Evolutionary conservation across 805 yeast species (phyloP).

Genomic region (Candida golubevii): DNA sequence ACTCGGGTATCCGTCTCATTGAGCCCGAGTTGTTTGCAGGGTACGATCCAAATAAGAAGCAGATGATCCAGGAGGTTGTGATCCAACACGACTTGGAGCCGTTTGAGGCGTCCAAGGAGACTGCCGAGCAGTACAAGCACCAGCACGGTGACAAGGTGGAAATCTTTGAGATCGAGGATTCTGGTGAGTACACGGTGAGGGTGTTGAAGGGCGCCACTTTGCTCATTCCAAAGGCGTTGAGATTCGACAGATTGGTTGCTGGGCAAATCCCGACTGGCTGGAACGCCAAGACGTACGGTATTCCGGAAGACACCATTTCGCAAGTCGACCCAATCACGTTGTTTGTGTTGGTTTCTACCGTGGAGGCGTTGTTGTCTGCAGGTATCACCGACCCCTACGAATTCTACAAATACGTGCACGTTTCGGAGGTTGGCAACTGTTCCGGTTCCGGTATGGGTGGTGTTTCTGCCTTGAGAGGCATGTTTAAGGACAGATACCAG

Average conservation of each 20-base stretch:
- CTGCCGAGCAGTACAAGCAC: slow-evolving; percentile 89
- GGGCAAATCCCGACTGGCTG: slow-evolving; percentile 99
- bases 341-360: slow-evolving; percentile 88
- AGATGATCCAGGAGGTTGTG: slow-evolving; percentile 90
- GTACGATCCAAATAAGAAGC: slow-evolving; percentile 91
- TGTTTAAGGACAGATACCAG: slow-evolving; percentile 92
- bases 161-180: slow-evolving; percentile 78
- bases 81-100: slow-evolving; percentile 96
- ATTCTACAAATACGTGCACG: slow-evolving; percentile 96
- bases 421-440: slow-evolving; percentile 98
- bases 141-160: slow-evolving; percentile 95
- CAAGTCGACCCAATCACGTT: slow-evolving; percentile 97
- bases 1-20: slow-evolving; percentile 93
- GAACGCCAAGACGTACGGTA: slow-evolving; percentile 94
- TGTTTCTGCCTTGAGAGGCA: slow-evolving; percentile 92
- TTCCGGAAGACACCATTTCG: slow-evolving; percentile 82
- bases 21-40: slow-evolving; percentile 95
- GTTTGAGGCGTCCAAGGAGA: slow-evolving; percentile 90
- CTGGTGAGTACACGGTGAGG: slow-evolving; percentile 89
- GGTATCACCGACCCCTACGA: slow-evolving; percentile 99
- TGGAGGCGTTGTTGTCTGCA: slow-evolving; percentile 86
- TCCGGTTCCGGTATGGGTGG: slow-evolving; percentile 99
- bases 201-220: slow-evolving; percentile 91
- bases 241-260: slow-evolving; percentile 72
- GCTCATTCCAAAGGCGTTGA: slow-evolving; percentile 83